Conservation (phyloP, 768 basidiomycete species). For the Tylopilus sp. region DNA sequence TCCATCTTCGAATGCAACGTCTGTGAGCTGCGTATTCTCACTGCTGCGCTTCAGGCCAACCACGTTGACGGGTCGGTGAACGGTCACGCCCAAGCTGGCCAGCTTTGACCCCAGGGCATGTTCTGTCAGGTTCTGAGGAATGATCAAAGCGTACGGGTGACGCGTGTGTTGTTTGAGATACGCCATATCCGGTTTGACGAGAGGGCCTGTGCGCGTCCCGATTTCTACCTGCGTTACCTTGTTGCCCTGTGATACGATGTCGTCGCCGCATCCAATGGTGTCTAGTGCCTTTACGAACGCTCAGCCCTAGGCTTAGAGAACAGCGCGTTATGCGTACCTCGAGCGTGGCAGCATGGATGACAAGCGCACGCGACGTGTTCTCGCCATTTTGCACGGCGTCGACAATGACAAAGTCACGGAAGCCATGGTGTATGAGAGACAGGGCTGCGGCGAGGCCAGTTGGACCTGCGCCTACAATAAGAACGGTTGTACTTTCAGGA, state of each 20-base stretch:
- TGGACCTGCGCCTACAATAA: constrained; percentile 56
- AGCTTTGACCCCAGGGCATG: too few species aligned
- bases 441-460: constrained; percentile 47
- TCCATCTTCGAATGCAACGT: constrained; percentile 48
- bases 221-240: constrained; percentile 13
- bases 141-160: constrained; percentile 43
- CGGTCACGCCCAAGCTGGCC: constrained; percentile 28
- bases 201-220: too few species aligned
- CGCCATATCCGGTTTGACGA: constrained; percentile 21
- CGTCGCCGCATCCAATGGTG: constrained; percentile 39
- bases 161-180: constrained; percentile 40
- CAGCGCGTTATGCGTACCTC: constrained; percentile 33
- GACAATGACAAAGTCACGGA: constrained; percentile 42
- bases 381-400: constrained; percentile 37
- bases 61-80: constrained; percentile 39
- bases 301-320: not conserved
- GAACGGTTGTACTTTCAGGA: constrained; percentile 37
- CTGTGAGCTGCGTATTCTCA: constrained; percentile 26
- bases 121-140: too few species aligned
- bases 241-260: constrained; percentile 37
- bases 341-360: constrained; percentile 54
- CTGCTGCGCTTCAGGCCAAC: constrained; percentile 34
- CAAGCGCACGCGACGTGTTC: constrained; percentile 44
- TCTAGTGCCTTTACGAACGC: constrained; percentile 29
- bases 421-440: constrained; percentile 41